Evolutionary conservation across 148 eudicot species (phyloP).

Genomic region (Nyssa sinensis): DNA sequence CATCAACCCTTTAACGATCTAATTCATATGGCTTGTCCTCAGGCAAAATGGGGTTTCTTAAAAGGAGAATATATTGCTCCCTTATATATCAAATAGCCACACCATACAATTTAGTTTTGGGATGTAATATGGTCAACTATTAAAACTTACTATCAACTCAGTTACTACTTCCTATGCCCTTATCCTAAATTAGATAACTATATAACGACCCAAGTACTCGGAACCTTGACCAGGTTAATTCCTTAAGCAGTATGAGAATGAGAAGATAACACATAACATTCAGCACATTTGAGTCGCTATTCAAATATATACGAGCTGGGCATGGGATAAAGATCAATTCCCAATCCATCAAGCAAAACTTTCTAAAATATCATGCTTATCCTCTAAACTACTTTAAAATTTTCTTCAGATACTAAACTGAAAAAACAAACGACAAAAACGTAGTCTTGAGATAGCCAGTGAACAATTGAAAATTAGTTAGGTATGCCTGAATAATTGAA

Average conservation of each 20-base stretch:
- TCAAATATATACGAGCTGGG: background rate
- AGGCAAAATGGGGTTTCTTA: no score
- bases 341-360: background rate
- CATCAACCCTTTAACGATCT: no score
- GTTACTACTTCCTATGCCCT: no score
- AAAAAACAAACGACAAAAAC: background rate
- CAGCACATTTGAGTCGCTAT: background rate
- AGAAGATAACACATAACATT: no score
- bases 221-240: background rate
- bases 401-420: background rate
- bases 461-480: background rate
- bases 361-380: background rate
- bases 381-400: background rate
- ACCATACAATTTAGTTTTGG: background rate
- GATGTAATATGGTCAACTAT: background rate
- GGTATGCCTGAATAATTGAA: background rate
- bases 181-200: background rate
- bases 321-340: background rate
- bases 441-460: background rate
- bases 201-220: background rate
- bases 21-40: no score
- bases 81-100: background rate
- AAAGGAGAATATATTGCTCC: no score
- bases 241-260: background rate
- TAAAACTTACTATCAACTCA: background rate